Percentiles rank a stretch among this genome's conserved stretches.
Conservation (phyloP, 1,139 yeast species). For the Diutina catenulata region DNA sequence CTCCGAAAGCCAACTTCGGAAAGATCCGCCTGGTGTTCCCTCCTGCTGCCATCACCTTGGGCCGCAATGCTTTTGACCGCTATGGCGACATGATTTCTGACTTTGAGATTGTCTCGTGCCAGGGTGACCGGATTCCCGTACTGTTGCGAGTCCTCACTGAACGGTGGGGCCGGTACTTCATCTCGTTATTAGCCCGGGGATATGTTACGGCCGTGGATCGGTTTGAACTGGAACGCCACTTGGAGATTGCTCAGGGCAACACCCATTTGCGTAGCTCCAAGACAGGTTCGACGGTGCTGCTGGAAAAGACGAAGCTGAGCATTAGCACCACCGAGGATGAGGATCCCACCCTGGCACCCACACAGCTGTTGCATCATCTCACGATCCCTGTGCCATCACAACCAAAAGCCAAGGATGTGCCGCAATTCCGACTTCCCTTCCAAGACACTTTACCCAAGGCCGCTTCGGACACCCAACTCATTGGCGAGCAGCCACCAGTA, state of each 20-base stretch:
- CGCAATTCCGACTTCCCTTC: constrained; percentile 53
- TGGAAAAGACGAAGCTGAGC: constrained; percentile 3
- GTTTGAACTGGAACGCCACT: constrained; percentile 18
- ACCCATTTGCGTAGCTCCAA: background rate
- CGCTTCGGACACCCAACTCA: background rate
- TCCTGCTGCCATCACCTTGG: constrained; percentile 64
- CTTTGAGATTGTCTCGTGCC: constrained; percentile 56
- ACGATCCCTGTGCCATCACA: constrained; percentile 16
- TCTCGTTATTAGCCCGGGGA: constrained; percentile 46
- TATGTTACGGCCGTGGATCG: constrained; percentile 47
- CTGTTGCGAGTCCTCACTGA: constrained; percentile 49
- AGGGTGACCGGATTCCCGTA: constrained; percentile 54
- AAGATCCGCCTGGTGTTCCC: constrained; percentile 61
- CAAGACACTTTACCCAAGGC: constrained; percentile 24
- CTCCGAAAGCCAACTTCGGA: constrained; percentile 56
- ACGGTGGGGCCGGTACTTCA: constrained; percentile 68
- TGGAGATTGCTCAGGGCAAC: constrained; percentile 2
- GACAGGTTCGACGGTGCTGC: background rate
- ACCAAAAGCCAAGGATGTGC: constrained; percentile 17
- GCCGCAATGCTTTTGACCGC: constrained; percentile 61
- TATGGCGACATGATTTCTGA: constrained; percentile 55
- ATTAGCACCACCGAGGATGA: background rate
- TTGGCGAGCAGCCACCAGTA: background rate
- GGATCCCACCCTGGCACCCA: background rate
- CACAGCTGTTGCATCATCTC: constrained; percentile 10